Evolutionary conservation across 2,329 filamentous ascomycete genomes (phyloP).

Genomic region (Chaetothyriales sp.): DNA sequence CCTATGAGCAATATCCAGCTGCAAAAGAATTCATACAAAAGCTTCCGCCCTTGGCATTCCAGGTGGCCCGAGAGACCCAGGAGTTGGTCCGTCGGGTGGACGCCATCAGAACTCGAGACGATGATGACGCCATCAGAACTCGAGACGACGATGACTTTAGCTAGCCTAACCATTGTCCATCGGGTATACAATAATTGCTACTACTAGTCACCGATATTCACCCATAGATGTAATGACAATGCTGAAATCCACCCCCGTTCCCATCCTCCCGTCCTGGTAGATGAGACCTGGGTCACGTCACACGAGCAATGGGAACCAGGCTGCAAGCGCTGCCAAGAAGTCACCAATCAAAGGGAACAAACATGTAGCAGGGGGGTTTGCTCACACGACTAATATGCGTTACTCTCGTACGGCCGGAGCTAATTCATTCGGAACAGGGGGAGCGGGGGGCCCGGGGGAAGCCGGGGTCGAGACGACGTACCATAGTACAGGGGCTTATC

Average conservation of each 20-base stretch:
- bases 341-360: too few relatives aligned
- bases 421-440: too few relatives aligned
- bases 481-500: too few relatives aligned
- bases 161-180: constrained; percentile 3
- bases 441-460: too few relatives aligned
- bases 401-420: too few relatives aligned
- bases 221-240: neutral
- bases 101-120: constrained; percentile 21
- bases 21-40: constrained; percentile 49
- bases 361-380: too few relatives aligned
- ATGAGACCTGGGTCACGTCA: too few relatives aligned
- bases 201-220: neutral
- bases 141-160: constrained; percentile 23
- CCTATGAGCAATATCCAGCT: constrained; percentile 42
- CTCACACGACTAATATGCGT: too few relatives aligned
- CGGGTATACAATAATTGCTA: neutral
- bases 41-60: constrained; percentile 73
- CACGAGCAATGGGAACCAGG: too few relatives aligned
- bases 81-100: constrained; percentile 47
- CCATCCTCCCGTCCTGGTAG: too few relatives aligned
- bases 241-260: neutral
- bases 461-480: too few relatives aligned
- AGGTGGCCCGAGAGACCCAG: constrained; percentile 70
- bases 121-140: constrained; percentile 27
- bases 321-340: too few relatives aligned